These are phyloP conservation scores for Eucalyptus pumila DNA, from an alignment of 345 rosid species.

Conservation along the genomic window DNA sequence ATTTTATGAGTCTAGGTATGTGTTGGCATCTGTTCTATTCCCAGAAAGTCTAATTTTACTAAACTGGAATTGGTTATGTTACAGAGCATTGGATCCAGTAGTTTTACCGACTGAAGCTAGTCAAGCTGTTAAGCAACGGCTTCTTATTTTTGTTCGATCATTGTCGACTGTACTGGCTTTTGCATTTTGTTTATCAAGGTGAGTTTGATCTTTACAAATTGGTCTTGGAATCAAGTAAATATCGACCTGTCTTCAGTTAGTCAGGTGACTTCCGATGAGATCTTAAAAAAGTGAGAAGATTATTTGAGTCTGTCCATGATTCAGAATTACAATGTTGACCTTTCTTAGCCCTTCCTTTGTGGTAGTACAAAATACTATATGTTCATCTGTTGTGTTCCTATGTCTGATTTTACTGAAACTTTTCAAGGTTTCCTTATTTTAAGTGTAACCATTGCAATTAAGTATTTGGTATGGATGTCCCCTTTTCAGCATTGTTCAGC, in stretches of 20 bases:
- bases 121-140: conserved; percentile 77
- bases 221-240: background rate
- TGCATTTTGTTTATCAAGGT: conserved; percentile 86
- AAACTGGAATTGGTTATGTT: background rate
- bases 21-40: background rate
- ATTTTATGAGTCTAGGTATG: background rate
- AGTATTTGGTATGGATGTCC: background rate
- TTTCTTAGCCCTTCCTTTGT: background rate
- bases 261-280: background rate
- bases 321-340: background rate
- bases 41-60: background rate
- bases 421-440: background rate
- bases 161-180: conserved; percentile 74
- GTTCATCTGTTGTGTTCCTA: background rate
- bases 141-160: conserved; percentile 59
- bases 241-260: background rate
- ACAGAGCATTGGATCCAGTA: conserved; percentile 77
- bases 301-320: background rate
- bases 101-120: conserved; percentile 65
- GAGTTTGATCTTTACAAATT: conserved; percentile 1
- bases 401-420: background rate
- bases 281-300: background rate
- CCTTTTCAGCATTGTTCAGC: conserved; percentile 59
- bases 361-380: background rate
- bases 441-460: background rate